phyloP scores from a whole-genome alignment of 2,329 filamentous ascomycete genomes.

The Trichoderma sp. region DNA sequence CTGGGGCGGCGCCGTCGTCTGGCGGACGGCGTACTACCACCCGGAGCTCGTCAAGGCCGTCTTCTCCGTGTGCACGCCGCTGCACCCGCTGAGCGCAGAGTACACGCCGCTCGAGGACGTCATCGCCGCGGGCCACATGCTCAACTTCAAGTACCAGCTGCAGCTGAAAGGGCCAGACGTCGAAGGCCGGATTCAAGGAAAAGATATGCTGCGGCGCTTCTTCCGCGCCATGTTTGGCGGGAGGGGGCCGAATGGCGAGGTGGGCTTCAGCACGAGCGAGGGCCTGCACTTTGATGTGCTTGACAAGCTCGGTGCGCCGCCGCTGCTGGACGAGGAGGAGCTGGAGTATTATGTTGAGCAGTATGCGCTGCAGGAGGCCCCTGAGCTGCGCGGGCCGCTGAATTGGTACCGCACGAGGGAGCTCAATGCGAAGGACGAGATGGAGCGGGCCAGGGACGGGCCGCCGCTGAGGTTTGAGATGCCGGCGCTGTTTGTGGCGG shows the following conservation, averaged over 20 bases:
- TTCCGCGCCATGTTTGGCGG: constrained; percentile 73
- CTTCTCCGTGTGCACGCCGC: constrained; percentile 82
- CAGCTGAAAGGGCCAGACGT: constrained; percentile 72
- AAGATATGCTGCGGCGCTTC: constrained; percentile 68
- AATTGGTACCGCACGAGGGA: constrained; percentile 84
- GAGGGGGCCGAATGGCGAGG: constrained; percentile 55
- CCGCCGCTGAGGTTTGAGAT: constrained; percentile 51
- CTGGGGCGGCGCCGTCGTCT: constrained; percentile 82
- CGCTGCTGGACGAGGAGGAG: constrained; percentile 67
- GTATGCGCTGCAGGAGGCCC: constrained; percentile 59
- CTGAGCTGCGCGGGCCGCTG: constrained; percentile 73
- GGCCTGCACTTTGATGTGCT: constrained; percentile 69
- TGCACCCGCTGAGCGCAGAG: constrained; percentile 53
- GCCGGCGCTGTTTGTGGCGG: constrained; percentile 75
- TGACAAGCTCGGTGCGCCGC: constrained; percentile 56
- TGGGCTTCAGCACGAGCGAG: constrained; percentile 58
- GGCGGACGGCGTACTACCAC: constrained; percentile 72
- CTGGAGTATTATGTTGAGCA: constrained; percentile 75
- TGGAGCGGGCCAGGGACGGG: constrained; percentile 58
- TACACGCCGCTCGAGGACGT: constrained; percentile 63
- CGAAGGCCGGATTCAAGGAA: constrained; percentile 59
- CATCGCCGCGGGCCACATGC: constrained; percentile 55
- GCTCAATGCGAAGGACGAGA: constrained; percentile 78
- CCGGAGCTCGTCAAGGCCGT: constrained; percentile 72
- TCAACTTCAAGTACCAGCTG: constrained; percentile 81